Base-by-base conservation (phyloP, 1,284 basidiomycete species). In the Leccinum griseonigrum region DNA sequence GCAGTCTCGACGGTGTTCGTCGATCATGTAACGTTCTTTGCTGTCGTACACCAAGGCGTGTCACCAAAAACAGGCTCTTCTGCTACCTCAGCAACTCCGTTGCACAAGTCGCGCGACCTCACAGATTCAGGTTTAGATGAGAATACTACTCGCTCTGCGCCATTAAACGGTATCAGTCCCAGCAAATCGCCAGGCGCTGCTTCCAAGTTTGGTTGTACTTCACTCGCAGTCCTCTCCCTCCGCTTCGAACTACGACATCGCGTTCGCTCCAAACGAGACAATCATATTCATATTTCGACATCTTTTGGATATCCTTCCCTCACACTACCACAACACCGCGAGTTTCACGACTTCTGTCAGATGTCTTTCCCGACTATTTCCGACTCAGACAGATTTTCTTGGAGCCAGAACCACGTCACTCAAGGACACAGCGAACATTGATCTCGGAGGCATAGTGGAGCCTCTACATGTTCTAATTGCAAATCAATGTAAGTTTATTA, bases 1-100 rank as follows among this genome's bases (percentile, higher is more conserved):
- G 75, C 78, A 10, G 80, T 92, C 31, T 83, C 88, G 1, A 76
- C 81, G 5, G 81, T 88, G 36, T 91, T 93, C 69, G 79, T 85
- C 14, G 81, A 85, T 38, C 83, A 91, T 75, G 91, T 90, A 70
- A 28, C 67, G 83, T 74, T 26, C 11, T 59, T 58, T 54, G 36
- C 54, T 58, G 13, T 56, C 53, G 31, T 54, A 3, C 18, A 68
- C 18, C 59, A 60, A 31, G 40, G 56, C 31, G 16, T 29, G 2
- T 57, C 40, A 6, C 60, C 64, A 40, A 63, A 57, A n/a, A 57
- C 11, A 16, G 56, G 54, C 9, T 29, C 60, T 32, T 46, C 58
- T 16, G 16, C 52, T 46, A 51, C 54, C 8, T 57, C 62, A 10
- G 28, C 61, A 52, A 46, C 22, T 14, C 34, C 56, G 28, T 46